Base-by-base conservation (phyloP, 2,329 filamentous ascomycete genomes). In the Stenocarpella maydis region DNA sequence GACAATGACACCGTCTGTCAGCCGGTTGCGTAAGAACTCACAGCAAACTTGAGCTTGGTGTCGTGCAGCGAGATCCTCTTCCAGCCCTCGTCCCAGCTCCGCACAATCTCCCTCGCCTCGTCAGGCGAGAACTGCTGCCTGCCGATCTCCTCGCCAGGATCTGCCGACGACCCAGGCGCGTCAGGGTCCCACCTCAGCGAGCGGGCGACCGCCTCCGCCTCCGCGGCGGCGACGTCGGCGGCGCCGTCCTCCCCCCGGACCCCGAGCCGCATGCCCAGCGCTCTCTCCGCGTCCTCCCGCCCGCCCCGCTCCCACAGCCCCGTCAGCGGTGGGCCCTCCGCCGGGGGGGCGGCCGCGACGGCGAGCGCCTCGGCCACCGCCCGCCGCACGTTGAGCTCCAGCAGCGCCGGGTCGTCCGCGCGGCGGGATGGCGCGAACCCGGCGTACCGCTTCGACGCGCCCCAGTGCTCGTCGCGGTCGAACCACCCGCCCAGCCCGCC, bases 41-140 rank as follows among this genome's bases (percentile, higher is more conserved):
- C 93, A 69, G 90, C 88, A 82, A 96, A 95, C 77, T 92, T 94
- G 72, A 92, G 77, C 49, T 83, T 78, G 1, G 83, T 79, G 73
- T 93, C 86, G 21, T 81, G 77, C 34, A 96, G 77, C 3, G 85
- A 80, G 17, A 90, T 79, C 7, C 80, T 74, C 76, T 88, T 87
- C 89, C 90, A 93, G 65, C 82, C 83, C 14, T 79, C 74, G 70
- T 86, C 84, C 84, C 85, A 88, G 1, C 79, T 75, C 73, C 82
- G 78, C 65, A 82, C 74, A 50, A 85, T 77, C 71, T 80, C 77
- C 39, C 74, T 75, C 1, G 85, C 83, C 75, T 86, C 81, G 3
- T 82, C 78, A 0, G 75, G 65, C 14, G 80, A 76, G 12, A 79
- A 69, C 41, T 55, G 65, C 52, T 67, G 65, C 65, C 14, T 31